These are phyloP conservation scores for Cercospora sp. DNA, from an alignment of 2,329 filamentous ascomycete species.

Conservation along the genomic window DNA sequence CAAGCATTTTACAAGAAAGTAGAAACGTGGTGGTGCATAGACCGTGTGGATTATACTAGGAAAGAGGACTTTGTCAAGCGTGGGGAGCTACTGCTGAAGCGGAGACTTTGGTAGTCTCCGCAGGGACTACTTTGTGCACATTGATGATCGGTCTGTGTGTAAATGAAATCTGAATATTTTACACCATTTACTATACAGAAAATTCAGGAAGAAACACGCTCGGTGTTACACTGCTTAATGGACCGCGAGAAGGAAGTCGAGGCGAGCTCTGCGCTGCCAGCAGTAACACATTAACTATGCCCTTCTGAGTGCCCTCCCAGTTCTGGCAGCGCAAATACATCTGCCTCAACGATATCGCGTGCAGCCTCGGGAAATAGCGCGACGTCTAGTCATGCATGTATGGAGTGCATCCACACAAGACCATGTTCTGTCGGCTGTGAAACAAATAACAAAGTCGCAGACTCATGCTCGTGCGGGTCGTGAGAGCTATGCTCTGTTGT, in stretches of 20 bases:
- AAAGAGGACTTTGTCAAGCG: not conserved
- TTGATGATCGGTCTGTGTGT: not conserved
- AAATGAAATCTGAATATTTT: not conserved
- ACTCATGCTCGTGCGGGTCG: slow-evolving; percentile 24
- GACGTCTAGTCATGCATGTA: not conserved
- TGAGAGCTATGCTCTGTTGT: slow-evolving; percentile 19
- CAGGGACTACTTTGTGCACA: not conserved
- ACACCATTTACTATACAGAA: not conserved
- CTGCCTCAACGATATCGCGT: not conserved
- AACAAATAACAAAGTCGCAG: slow-evolving; percentile 23
- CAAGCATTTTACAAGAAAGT: slow-evolving; percentile 12
- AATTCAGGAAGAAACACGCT: not conserved
- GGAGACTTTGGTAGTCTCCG: not conserved
- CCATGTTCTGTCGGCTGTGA: not conserved
- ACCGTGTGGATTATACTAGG: slow-evolving; percentile 2
- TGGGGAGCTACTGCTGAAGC: not conserved
- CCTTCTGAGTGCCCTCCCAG: not conserved
- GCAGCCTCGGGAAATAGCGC: not conserved
- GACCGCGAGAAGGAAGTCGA: slow-evolving; percentile 1
- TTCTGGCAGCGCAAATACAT: not conserved
- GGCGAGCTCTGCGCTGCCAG: slow-evolving; percentile 15
- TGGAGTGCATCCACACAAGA: not conserved
- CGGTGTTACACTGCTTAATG: not conserved
- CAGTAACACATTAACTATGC: slow-evolving; percentile 26
- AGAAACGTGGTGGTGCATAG: not conserved